Conservation (phyloP, 306 rosid species). For the Castanea sativa region DNA sequence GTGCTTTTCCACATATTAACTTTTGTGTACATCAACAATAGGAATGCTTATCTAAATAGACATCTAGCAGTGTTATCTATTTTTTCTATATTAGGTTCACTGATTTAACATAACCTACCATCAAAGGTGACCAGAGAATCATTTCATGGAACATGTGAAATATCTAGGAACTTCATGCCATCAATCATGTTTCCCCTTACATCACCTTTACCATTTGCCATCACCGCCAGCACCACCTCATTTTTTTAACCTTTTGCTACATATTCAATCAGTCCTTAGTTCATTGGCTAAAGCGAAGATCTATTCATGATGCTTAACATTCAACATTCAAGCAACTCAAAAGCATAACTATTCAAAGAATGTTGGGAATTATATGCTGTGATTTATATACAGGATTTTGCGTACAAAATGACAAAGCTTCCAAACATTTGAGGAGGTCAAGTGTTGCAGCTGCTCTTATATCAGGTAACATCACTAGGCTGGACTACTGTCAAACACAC, state of each 20-base stretch:
- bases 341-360: conserved; percentile 30
- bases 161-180: conserved; percentile 29
- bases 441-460: conserved; percentile 50
- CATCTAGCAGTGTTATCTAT: conserved; percentile 21
- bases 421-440: conserved; percentile 48
- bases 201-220: conserved; percentile 48
- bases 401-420: conserved; percentile 43
- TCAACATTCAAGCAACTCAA: conserved; percentile 43
- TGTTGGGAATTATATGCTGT: conserved; percentile 53
- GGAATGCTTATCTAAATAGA: conserved; percentile 45
- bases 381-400: conserved; percentile 67
- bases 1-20: conserved; percentile 38
- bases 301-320: conserved; percentile 28
- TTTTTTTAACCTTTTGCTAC: conserved; percentile 18
- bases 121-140: conserved; percentile 27
- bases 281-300: conserved; percentile 34
- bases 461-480: conserved; percentile 55
- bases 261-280: conserved; percentile 26
- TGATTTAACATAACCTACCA: conserved; percentile 37
- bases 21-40: conserved; percentile 49
- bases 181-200: conserved; percentile 32
- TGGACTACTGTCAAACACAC: conserved; percentile 18
- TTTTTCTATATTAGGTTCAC: conserved; percentile 32
- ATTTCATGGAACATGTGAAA: conserved; percentile 43
- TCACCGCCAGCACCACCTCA: conserved; percentile 36